phyloP scores from a whole-genome alignment of 2,329 filamentous ascomycete genomes.

The Aspergillus sp. region DNA sequence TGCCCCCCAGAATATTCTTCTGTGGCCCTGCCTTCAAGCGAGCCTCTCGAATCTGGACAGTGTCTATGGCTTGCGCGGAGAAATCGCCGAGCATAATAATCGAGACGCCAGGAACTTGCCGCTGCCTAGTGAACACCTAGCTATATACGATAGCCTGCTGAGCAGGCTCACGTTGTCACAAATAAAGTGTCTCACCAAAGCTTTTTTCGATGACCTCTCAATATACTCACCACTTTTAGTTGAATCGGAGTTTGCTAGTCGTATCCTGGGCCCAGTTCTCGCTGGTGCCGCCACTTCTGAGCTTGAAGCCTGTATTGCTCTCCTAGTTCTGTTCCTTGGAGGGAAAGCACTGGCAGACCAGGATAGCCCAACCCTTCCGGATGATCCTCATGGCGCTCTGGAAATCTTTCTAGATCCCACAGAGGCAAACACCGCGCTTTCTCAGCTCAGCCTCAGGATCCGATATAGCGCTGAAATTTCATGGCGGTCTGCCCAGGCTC shows the following conservation, averaged over 20 bases:
- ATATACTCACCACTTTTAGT: background rate
- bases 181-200: background rate
- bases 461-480: background rate
- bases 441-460: background rate
- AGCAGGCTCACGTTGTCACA: background rate
- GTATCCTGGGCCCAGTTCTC: background rate
- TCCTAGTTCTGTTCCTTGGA: background rate
- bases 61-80: background rate
- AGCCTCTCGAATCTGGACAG: background rate
- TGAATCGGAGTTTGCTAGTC: background rate
- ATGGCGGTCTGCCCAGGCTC: background rate
- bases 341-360: background rate
- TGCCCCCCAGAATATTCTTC: background rate
- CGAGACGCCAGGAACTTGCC: background rate
- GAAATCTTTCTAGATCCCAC: background rate
- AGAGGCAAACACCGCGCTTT: background rate
- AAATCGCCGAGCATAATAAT: background rate
- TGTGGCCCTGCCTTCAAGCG: background rate
- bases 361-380: background rate
- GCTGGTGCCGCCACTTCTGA: background rate
- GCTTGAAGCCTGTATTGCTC: background rate
- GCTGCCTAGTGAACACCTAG: background rate
- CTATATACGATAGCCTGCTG: background rate
- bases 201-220: background rate
- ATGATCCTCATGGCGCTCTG: background rate